Evolutionary conservation across 768 basidiomycete genomes (phyloP).

Genomic region (Podaxis sp.): DNA sequence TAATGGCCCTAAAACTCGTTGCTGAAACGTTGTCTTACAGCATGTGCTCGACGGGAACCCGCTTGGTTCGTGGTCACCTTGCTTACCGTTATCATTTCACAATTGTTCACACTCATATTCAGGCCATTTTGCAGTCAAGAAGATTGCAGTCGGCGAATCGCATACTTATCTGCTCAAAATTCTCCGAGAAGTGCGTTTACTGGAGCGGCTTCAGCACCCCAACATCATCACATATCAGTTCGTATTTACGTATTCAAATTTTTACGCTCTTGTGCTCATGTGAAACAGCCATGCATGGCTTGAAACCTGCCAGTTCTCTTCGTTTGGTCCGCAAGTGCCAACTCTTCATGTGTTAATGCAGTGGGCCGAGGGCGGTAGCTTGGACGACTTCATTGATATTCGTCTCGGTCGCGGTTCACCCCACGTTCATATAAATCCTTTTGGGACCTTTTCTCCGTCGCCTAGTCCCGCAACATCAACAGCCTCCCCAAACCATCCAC

Average conservation of each 20-base stretch:
- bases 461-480: constrained; percentile 23
- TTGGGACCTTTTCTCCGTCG: constrained; percentile 24
- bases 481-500: constrained; percentile 21
- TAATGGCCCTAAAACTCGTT: constrained; percentile 26
- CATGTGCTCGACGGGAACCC: constrained; percentile 87
- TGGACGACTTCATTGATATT: constrained; percentile 84
- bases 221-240: constrained; percentile 94
- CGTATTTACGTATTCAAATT: constrained; percentile 14
- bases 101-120: constrained; percentile 1
- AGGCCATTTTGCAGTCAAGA: constrained; percentile 94
- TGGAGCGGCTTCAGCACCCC: constrained; percentile 85
- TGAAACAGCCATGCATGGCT: constrained; percentile 78
- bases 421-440: constrained; percentile 47
- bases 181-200: constrained; percentile 80
- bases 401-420: constrained; percentile 65
- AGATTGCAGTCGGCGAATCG: constrained; percentile 92
- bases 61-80: constrained; percentile 52
- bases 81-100: constrained; percentile 8
- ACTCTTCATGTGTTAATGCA: constrained; percentile 90
- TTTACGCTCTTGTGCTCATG: constrained; percentile 7
- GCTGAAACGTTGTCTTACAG: constrained; percentile 33
- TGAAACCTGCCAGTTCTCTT: constrained; percentile 80
- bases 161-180: constrained; percentile 83
- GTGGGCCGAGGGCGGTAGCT: constrained; percentile 88
- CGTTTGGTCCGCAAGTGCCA: constrained; percentile 86